Evolutionary conservation across 345 rosid species (phyloP).

Genomic region (Brassica napus): DNA sequence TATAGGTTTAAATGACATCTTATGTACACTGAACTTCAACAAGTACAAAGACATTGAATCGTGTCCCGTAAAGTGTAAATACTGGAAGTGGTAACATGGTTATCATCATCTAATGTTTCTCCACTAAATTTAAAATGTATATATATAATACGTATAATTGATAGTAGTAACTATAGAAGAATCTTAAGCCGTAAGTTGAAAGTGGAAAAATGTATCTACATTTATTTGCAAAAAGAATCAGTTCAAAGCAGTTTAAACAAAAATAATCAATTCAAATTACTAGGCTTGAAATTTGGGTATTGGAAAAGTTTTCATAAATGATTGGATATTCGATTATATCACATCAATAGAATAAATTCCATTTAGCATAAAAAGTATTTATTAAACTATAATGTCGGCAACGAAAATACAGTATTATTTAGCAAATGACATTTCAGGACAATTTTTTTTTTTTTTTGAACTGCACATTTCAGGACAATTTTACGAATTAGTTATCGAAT

Average conservation of each 20-base stretch:
- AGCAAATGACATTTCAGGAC: constrained; percentile 5
- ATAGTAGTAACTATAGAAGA: neutral
- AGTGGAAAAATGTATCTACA: neutral
- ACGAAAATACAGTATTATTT: neutral
- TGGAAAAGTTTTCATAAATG: constrained; percentile 8
- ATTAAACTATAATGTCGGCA: neutral
- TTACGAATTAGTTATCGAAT: constrained; percentile 21
- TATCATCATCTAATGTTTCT: constrained; percentile 26
- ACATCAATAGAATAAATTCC: constrained; percentile 34
- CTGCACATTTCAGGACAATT: constrained; percentile 1
- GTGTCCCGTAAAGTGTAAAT: constrained; percentile 36
- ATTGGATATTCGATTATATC: constrained; percentile 32
- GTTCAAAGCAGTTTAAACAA: constrained; percentile 6
- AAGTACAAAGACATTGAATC: constrained; percentile 35
- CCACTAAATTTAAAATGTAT: neutral
- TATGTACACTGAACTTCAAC: constrained; percentile 33
- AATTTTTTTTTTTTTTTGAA: neutral
- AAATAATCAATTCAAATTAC: neutral
- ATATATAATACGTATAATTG: neutral
- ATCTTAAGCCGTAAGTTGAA: neutral
- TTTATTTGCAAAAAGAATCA: neutral
- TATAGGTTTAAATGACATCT: constrained; percentile 12
- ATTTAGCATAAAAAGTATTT: constrained; percentile 27
- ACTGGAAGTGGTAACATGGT: constrained; percentile 38
- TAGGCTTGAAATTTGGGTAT: neutral